Evolutionary conservation across 164 flowering plant genomes (phyloP).

Genomic region (Berberis thunbergii): DNA sequence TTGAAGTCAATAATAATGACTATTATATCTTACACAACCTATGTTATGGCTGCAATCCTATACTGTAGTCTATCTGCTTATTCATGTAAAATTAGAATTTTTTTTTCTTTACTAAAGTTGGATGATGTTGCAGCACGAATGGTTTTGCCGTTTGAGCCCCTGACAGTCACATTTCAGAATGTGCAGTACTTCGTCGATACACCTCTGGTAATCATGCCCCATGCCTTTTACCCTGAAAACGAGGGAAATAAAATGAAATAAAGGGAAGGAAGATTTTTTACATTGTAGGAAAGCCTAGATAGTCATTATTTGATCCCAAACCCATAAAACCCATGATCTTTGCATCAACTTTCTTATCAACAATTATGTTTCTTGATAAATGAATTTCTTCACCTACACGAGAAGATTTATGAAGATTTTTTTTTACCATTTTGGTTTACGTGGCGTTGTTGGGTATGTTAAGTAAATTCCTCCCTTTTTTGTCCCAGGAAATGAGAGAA

Average conservation of each 20-base stretch:
- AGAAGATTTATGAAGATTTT: not conserved
- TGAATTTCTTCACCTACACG: not conserved
- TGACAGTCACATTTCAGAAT: slow-evolving; percentile 45
- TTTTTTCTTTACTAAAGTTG: not conserved
- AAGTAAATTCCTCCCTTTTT: slow-evolving; percentile 1
- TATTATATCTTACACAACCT: too few relatives aligned
- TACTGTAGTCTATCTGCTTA: not conserved
- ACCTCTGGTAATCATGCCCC: slow-evolving; percentile 38
- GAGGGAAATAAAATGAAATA: too few relatives aligned
- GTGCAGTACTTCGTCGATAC: slow-evolving; percentile 56
- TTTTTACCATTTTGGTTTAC: not conserved
- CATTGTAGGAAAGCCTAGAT: too few relatives aligned
- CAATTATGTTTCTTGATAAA: not conserved
- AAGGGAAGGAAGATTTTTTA: too few relatives aligned
- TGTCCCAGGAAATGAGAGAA: slow-evolving; percentile 58
- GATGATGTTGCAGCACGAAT: slow-evolving; percentile 31
- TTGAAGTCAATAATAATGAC: too few relatives aligned
- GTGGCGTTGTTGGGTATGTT: not conserved
- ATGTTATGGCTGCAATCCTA: not conserved
- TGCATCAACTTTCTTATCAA: too few relatives aligned
- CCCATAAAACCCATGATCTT: too few relatives aligned
- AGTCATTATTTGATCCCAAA: too few relatives aligned
- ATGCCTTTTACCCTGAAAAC: not conserved
- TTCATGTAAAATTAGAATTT: not conserved
- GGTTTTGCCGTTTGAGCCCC: slow-evolving; percentile 56